Evolutionary conservation across 305 asterid genomes (phyloP).

Genomic region (Fraxinus angustifolia): DNA sequence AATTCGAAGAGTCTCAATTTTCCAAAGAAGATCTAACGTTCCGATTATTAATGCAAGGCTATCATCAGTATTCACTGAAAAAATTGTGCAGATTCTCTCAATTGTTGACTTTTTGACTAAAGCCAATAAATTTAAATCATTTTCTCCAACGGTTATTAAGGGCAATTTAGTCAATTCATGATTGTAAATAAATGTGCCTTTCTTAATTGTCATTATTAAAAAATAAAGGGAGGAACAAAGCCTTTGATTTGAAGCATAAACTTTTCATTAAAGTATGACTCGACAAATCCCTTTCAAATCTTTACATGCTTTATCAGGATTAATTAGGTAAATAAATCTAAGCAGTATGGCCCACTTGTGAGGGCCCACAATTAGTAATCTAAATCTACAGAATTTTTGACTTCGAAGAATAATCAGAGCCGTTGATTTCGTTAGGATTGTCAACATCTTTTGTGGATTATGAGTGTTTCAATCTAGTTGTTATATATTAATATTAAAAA

Average conservation of each 20-base stretch:
- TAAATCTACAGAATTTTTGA: conserved; percentile 5
- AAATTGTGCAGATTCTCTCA: neutral
- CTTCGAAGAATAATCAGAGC: neutral
- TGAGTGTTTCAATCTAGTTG: neutral
- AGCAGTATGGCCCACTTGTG: neutral
- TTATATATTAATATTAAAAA: too few relatives aligned
- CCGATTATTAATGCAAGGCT: neutral
- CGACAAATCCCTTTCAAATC: conserved; percentile 29
- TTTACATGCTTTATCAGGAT: conserved; percentile 25
- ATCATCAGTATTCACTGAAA: neutral
- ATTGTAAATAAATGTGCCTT: conserved; percentile 17
- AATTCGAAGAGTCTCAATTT: neutral
- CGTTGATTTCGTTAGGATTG: neutral
- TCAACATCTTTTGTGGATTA: neutral
- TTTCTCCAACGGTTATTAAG: conserved; percentile 27
- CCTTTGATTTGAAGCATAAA: conserved; percentile 48
- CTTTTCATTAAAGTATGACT: conserved; percentile 35
- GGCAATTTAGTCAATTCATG: conserved; percentile 24
- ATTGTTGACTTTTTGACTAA: conserved; percentile 24
- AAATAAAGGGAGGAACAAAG: conserved; percentile 30
- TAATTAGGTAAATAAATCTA: conserved; percentile 27
- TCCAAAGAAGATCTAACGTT: neutral
- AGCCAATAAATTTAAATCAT: conserved; percentile 17
- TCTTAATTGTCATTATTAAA: conserved; percentile 25
- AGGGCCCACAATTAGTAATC: conserved; percentile 23